These are phyloP conservation scores for Phialophora chinensis DNA, from an alignment of 2,329 filamentous ascomycete species.

Conservation along the genomic window DNA sequence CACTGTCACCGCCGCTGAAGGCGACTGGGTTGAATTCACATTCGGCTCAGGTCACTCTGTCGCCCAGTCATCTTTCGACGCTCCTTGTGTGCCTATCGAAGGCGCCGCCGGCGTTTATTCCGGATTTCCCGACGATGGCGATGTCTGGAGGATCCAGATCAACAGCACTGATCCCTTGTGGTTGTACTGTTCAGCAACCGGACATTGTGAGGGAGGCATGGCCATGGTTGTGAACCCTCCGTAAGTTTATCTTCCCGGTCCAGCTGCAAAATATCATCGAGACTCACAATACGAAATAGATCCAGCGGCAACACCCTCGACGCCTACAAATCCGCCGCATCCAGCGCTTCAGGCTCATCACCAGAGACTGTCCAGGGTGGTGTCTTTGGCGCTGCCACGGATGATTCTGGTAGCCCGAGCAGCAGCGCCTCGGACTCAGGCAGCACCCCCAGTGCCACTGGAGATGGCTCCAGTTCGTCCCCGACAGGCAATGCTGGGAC, in stretches of 20 bases:
- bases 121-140: slow-evolving; percentile 48
- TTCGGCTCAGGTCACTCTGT: slow-evolving; percentile 61
- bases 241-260: slow-evolving; percentile 24
- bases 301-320: slow-evolving; percentile 30
- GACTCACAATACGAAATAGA: slow-evolving; percentile 10
- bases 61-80: slow-evolving; percentile 55
- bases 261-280: neutral
- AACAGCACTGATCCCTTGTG: slow-evolving; percentile 55
- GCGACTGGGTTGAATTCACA: slow-evolving; percentile 60
- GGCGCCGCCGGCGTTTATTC: slow-evolving; percentile 49
- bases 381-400: slow-evolving; percentile 29
- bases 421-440: slow-evolving; percentile 14
- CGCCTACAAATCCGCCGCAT: slow-evolving; percentile 36
- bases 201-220: slow-evolving; percentile 60
- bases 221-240: slow-evolving; percentile 60
- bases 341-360: slow-evolving; percentile 22
- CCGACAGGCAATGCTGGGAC: slow-evolving; percentile 23
- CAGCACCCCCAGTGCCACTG: slow-evolving; percentile 9
- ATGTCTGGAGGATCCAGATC: slow-evolving; percentile 55
- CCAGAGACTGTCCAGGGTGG: slow-evolving; percentile 33
- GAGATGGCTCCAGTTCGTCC: slow-evolving; percentile 15
- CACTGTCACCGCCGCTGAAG: slow-evolving; percentile 52
- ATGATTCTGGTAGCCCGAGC: slow-evolving; percentile 3
- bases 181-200: slow-evolving; percentile 57
- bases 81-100: slow-evolving; percentile 56